A percentile compares a stretch with the other conserved stretches of the same genome.
Evolutionary conservation across 108 stramenopile species (phyloP).

Genomic region (Aurantiochytrium sp.): DNA sequence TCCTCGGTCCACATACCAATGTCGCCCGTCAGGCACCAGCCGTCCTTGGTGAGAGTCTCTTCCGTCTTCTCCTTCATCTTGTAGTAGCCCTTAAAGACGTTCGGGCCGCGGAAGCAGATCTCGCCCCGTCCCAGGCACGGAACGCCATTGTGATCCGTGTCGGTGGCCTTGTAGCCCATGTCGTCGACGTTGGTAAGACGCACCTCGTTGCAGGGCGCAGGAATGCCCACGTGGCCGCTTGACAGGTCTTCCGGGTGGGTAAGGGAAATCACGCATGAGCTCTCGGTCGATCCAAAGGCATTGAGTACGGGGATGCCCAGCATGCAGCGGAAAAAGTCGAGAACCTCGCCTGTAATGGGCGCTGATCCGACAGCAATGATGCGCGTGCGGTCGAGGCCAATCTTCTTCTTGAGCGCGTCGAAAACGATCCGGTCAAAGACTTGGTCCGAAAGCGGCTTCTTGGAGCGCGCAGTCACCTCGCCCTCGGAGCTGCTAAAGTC

Average conservation of each 20-base stretch:
- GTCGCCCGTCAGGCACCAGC: constrained; percentile 92
- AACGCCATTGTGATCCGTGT: constrained; percentile 32
- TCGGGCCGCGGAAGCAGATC: constrained; percentile 87
- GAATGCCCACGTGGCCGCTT: constrained; percentile 90
- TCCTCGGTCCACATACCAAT: constrained; percentile 85
- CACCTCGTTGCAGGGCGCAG: constrained; percentile 67
- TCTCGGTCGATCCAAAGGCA: constrained; percentile 94
- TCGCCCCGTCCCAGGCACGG: constrained; percentile 77
- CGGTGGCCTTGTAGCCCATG: constrained; percentile 82
- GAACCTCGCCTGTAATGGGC: constrained; percentile 70
- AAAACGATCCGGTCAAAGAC: constrained; percentile 89
- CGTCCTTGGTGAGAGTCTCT: constrained; percentile 80
- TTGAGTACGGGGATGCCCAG: constrained; percentile 82
- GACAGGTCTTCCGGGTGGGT: constrained; percentile 58
- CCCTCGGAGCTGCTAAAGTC: constrained; percentile 21
- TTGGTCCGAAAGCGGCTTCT: constrained; percentile 60
- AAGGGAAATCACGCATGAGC: constrained; percentile 66
- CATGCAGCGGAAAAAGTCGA: constrained; percentile 80
- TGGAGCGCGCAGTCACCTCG: constrained; percentile 16
- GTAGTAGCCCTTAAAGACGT: constrained; percentile 89
- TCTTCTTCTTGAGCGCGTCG: constrained; percentile 72
- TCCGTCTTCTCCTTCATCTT: constrained; percentile 82
- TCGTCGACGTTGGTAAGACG: constrained; percentile 80
- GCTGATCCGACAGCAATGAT: constrained; percentile 82
- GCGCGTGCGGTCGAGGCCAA: constrained; percentile 47